Conservation (phyloP, 2,329 filamentous ascomycete species). For the Corinectria fuckeliana region DNA sequence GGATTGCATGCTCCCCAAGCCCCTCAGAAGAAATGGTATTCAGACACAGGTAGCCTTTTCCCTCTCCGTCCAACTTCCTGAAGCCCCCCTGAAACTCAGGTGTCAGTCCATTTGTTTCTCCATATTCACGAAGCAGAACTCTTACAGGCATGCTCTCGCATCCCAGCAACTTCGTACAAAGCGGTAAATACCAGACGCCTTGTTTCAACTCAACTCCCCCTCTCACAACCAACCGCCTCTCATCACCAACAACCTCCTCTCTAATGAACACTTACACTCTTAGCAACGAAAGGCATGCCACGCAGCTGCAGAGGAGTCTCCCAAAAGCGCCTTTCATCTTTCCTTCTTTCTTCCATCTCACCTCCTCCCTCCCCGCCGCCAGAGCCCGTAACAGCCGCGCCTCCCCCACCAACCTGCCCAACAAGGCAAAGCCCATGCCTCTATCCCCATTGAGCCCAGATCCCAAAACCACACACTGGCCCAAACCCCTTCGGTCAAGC, state of each 20-base stretch:
- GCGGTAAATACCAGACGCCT: neutral
- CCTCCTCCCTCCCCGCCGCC: slow-evolving; percentile 16
- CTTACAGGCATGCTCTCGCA: neutral
- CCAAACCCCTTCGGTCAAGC: slow-evolving; percentile 17
- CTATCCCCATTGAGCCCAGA: neutral
- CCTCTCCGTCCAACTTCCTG: too few relatives aligned
- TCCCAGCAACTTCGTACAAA: too few relatives aligned
- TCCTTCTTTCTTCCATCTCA: neutral
- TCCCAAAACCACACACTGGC: slow-evolving; percentile 5
- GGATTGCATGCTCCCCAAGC: neutral
- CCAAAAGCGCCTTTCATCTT: too few relatives aligned
- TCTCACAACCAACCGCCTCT: neutral
- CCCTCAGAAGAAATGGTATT: too few relatives aligned
- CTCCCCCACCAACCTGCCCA: slow-evolving; percentile 11
- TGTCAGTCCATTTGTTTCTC: too few relatives aligned
- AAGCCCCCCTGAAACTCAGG: too few relatives aligned
- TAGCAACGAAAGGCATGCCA: neutral
- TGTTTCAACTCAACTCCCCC: neutral
- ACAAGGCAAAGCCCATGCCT: slow-evolving; percentile 29
- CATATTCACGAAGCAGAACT: too few relatives aligned
- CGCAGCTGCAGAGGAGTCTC: neutral
- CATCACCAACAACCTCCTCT: neutral
- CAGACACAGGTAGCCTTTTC: too few relatives aligned
- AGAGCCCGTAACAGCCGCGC: neutral
- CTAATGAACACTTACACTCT: neutral